A percentile compares a stretch with the other conserved stretches of the same genome.
Conservation (phyloP, 2,329 filamentous ascomycete genomes). For the Gnomoniopsis smithogilvyi region DNA sequence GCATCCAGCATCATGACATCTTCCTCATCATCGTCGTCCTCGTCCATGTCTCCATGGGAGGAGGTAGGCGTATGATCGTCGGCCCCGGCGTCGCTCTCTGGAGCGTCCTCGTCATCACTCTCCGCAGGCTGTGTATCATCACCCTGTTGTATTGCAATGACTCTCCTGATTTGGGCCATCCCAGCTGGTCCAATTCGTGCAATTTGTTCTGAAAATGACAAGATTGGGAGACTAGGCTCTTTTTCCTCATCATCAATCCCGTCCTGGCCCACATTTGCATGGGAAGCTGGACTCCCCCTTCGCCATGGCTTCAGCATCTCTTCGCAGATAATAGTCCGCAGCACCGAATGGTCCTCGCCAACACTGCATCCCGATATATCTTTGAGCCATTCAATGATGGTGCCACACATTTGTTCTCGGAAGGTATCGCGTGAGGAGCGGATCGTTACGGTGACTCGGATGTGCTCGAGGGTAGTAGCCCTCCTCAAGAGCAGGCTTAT, state of each 20-base stretch:
- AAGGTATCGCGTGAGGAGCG: conserved; percentile 93
- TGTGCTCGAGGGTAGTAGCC: conserved; percentile 86
- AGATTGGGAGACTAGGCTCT: conserved; percentile 38
- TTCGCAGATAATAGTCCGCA: conserved; percentile 82
- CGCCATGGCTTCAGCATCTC: conserved; percentile 87
- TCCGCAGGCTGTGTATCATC: conserved; percentile 24
- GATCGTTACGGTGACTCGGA: conserved; percentile 94
- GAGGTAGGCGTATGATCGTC: conserved; percentile 33
- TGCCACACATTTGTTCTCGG: conserved; percentile 97
- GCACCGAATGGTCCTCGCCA: conserved; percentile 72
- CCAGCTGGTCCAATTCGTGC: conserved; percentile 26
- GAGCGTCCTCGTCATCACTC: conserved; percentile 41
- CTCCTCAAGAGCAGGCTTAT: conserved; percentile 71
- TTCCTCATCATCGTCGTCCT: conserved; percentile 47
- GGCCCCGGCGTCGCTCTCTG: conserved; percentile 44
- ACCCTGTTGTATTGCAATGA: conserved; percentile 20
- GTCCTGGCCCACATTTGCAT: conserved; percentile 72
- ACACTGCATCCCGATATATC: conserved; percentile 91
- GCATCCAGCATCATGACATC: conserved; percentile 59
- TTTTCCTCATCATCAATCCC: conserved; percentile 80
- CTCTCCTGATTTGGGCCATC: conserved; percentile 26
- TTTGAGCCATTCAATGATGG: conserved; percentile 91
- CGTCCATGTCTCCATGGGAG: conserved; percentile 28
- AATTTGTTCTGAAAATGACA: conserved; percentile 28
- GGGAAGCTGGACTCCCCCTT: conserved; percentile 77